A percentile compares a stretch with the other conserved stretches of the same genome.
These are phyloP conservation scores for Noccaea bulbosa DNA, from an alignment of 345 rosid genomes.

Conservation along the genomic window DNA sequence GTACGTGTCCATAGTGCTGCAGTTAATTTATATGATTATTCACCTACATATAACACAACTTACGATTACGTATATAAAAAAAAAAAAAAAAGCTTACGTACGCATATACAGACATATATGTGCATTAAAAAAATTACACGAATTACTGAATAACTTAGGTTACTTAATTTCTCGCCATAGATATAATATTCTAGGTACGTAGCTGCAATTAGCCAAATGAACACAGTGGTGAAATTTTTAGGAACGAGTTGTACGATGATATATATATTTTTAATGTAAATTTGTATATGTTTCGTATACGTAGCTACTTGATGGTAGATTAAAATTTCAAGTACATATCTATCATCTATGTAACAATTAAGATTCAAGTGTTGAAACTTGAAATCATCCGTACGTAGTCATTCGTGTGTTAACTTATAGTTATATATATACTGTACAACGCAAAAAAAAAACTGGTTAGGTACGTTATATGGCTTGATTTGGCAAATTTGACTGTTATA, in stretches of 20 bases:
- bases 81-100: no score
- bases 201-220: not conserved
- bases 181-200: not conserved
- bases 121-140: not conserved
- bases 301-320: not conserved
- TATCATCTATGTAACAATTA: not conserved
- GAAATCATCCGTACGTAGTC: not conserved
- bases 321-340: not conserved
- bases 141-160: not conserved
- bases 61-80: constrained; percentile 20
- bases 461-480: constrained; percentile 8
- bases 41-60: not conserved
- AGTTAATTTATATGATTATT: constrained; percentile 19
- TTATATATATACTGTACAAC: not conserved
- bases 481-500: constrained; percentile 35
- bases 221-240: no score
- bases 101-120: constrained; percentile 1
- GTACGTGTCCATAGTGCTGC: constrained; percentile 32
- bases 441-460: not conserved
- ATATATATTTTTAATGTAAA: not conserved
- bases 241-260: not conserved
- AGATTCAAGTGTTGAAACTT: constrained; percentile 4
- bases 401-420: not conserved
- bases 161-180: not conserved
- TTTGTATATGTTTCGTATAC: not conserved